A percentile compares a stretch with the other conserved stretches of the same genome.
These are phyloP conservation scores for Fusarium sp. DNA, from an alignment of 2,329 filamentous ascomycete species.

Conservation along the genomic window DNA sequence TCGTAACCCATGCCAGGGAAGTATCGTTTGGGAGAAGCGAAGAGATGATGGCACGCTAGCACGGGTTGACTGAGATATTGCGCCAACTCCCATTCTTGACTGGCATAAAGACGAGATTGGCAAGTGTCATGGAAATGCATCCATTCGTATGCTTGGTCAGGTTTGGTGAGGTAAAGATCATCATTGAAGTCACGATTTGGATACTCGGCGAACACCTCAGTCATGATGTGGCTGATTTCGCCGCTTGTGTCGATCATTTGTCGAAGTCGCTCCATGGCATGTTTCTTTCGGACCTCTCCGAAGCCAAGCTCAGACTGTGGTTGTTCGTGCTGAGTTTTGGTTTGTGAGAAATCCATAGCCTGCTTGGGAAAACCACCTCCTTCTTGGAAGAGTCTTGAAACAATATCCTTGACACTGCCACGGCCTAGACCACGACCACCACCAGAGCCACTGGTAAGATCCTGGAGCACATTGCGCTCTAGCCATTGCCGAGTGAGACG, in stretches of 20 bases:
- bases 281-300: constrained; percentile 76
- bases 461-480: constrained; percentile 75
- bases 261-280: constrained; percentile 75
- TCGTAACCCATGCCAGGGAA: constrained; percentile 55
- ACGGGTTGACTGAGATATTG: constrained; percentile 89
- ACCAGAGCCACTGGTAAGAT: constrained; percentile 76
- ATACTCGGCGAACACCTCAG: constrained; percentile 87
- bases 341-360: constrained; percentile 52
- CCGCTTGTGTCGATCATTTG: constrained; percentile 84
- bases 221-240: constrained; percentile 81
- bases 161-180: constrained; percentile 90
- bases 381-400: constrained; percentile 81
- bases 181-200: constrained; percentile 92
- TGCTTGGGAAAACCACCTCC: constrained; percentile 80
- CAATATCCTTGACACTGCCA: constrained; percentile 78
- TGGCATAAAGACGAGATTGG: constrained; percentile 80
- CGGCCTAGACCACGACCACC: constrained; percentile 77
- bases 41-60: constrained; percentile 90
- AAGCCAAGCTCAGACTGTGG: constrained; percentile 74
- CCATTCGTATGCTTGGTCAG: constrained; percentile 91
- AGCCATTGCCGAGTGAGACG: constrained; percentile 80
- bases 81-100: constrained; percentile 91
- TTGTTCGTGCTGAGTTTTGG: constrained; percentile 63
- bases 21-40: constrained; percentile 76
- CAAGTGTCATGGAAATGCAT: constrained; percentile 91